Base-by-base conservation (phyloP, 345 rosid genomes). In the Arabidopsis suecica region DNA sequence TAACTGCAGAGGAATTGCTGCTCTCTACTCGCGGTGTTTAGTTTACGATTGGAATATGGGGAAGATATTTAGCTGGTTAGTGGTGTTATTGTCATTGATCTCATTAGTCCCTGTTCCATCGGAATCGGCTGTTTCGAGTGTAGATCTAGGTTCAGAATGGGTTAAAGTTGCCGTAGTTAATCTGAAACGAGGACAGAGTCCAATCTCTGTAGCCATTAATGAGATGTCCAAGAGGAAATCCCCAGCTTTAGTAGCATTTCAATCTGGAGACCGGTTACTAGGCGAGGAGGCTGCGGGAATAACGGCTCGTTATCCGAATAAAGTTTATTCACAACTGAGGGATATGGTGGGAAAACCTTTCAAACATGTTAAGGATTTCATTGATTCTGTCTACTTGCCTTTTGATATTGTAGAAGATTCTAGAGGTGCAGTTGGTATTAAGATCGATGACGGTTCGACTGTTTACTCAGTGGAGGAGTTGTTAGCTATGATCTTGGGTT, bases 161-260 rank as follows among this genome's bases (percentile, higher is more conserved):
- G 11, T 91, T 9, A 96, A 93, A 80, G 96, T 92, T 22, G 96
- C 97, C 0, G 98, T 96, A 3, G 98, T 96, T 40, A 93, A 93
- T 76, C 86, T 93, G 7, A 88, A 84, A 78, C 90, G 85, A 1
- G 97, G 98, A 30, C 99, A 96, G 80, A 85, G 84, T 48, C 99
- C 99, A 2, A 95, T 95, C 63, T 85, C 93, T 7, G 78, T 96
- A 55, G 99, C 98, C 16, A 96, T 96, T 58, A 96, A 96, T 58
- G 99, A 96, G 84, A 96, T 93, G 99, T 96, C 99, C 7, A 96
- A 93, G 87, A 81, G 99, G 16, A 96, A 96, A 81, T 88, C 98
- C 22, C 99, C 99, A 22, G 88, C 88, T 7, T 70, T 96, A 40
- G 95, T 93, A 13, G 93, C 96, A 9, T 93, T 96, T 80, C 98